phyloP scores from a whole-genome alignment of 306 rosid genomes.

The Lotus japonicus region DNA sequence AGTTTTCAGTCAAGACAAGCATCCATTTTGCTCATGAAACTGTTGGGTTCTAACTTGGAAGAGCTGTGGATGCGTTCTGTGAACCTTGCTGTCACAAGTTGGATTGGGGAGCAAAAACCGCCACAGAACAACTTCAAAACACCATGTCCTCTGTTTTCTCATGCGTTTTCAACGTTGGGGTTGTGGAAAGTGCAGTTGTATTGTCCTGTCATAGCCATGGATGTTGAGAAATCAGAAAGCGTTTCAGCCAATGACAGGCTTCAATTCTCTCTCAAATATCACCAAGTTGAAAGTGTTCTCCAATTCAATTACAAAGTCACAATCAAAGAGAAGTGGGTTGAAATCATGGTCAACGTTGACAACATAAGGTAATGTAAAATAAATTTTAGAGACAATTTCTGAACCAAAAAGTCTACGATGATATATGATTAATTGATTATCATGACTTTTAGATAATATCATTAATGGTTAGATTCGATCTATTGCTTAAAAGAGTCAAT shows the following conservation, averaged over 20 bases:
- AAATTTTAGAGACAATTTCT: no score
- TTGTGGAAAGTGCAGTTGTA: constrained; percentile 81
- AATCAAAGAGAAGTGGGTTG: constrained; percentile 54
- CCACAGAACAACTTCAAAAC: constrained; percentile 28
- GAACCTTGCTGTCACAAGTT: constrained; percentile 69
- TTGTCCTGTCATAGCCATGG: constrained; percentile 76
- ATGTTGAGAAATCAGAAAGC: constrained; percentile 37
- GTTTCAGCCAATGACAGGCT: constrained; percentile 47
- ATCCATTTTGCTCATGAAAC: constrained; percentile 55
- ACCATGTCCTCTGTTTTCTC: constrained; percentile 66
- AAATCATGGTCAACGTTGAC: constrained; percentile 56
- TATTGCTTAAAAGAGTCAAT: no score
- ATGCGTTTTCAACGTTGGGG: constrained; percentile 49
- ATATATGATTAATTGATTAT: no score
- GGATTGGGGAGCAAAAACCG: constrained; percentile 51
- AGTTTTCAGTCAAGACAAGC: constrained; percentile 42
- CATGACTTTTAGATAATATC: no score
- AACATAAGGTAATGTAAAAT: constrained; percentile 60
- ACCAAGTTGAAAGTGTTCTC: constrained; percentile 78
- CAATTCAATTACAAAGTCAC: constrained; percentile 68
- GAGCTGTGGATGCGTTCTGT: constrained; percentile 90
- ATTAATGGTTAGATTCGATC: no score
- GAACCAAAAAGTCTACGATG: no score
- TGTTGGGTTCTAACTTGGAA: constrained; percentile 70
- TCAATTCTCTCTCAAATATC: constrained; percentile 65